Evolutionary conservation across 441 rosid genomes (phyloP), one percentile per base, ranked within the genome.

Genomic region (California macrophylla): DNA sequence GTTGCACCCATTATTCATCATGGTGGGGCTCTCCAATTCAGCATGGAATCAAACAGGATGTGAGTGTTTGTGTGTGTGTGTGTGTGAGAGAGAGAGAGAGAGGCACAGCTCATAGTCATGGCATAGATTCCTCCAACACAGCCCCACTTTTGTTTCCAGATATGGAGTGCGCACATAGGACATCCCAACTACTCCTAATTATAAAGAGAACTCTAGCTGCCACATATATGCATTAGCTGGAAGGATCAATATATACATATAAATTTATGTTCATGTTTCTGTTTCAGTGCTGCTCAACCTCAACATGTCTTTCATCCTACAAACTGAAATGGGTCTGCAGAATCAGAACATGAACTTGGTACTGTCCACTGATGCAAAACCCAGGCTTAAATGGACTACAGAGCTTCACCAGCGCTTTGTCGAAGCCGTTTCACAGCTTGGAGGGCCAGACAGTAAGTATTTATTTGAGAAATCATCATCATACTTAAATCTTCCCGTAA

Each of bases 381-480:
- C 96, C 30, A 91, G 97, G 81, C 85, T 93, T 18, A 93, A 93
- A 78, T 93, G 98, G 98, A 89, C 95, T 77, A 81, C 85, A 62
- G 95, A 93, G 77, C 93, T 93, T 66, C 98, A 91, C 81, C 90
- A 82, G 16, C 82, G 85, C 73, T 93, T 94, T 78, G 78, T 87
- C 21, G 96, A 91, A 67, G 91, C 96, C 0, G 83, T 94, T 77
- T 71, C 71, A 71, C 97, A 87, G 66, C 88, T 94, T 69, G 97
- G 96, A 66, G 98, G 98, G 32, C 83, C 95, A 71, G 88, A 93
- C 75, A 91, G 98, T 91, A 83, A 45, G 38, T 38, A 68, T 16
- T 73, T 3, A 21, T 63, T 32, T 32, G 38, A 32, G 38, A 32
- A 32, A 32, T 32, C 7, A 9, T 9, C 38, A 5, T 32, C 54